Conservation (phyloP, 257 asterid species). For the Lavandula angustifolia region DNA sequence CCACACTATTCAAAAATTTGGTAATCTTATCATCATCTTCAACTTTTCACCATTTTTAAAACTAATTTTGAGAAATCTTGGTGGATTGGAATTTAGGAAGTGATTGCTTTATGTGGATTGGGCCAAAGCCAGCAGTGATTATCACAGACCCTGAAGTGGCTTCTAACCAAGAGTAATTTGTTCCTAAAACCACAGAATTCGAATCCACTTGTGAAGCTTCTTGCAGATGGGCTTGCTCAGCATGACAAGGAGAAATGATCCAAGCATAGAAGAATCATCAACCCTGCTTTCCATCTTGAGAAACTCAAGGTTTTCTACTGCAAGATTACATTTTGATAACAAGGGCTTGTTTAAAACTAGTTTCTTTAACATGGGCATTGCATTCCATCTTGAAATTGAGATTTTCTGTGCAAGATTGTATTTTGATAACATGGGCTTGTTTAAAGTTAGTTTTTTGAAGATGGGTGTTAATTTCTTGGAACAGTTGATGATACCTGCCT, state of each 20-base stretch:
- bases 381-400: too few species aligned
- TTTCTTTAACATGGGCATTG: too few species aligned
- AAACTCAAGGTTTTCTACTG: constrained; percentile 46
- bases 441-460: too few species aligned
- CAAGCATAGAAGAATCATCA: constrained; percentile 59
- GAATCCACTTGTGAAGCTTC: constrained; percentile 44
- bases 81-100: background rate
- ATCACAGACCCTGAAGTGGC: constrained; percentile 44
- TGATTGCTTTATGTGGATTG: background rate
- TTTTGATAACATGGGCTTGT: too few species aligned
- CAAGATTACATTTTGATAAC: too few species aligned
- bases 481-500: constrained; percentile 52
- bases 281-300: constrained; percentile 62
- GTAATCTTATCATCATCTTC: background rate
- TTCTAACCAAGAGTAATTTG: constrained; percentile 23
- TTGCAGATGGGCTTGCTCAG: constrained; percentile 37
- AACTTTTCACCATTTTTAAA: background rate
- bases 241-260: constrained; percentile 56
- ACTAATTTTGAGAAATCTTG: too few species aligned
- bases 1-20: constrained; percentile 23
- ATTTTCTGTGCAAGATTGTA: too few species aligned
- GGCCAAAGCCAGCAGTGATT: constrained; percentile 6
- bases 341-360: too few species aligned
- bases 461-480: background rate
- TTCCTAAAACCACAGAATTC: constrained; percentile 33